Base-by-base conservation (phyloP, 805 yeast genomes). In the Candida hungchunana region DNA sequence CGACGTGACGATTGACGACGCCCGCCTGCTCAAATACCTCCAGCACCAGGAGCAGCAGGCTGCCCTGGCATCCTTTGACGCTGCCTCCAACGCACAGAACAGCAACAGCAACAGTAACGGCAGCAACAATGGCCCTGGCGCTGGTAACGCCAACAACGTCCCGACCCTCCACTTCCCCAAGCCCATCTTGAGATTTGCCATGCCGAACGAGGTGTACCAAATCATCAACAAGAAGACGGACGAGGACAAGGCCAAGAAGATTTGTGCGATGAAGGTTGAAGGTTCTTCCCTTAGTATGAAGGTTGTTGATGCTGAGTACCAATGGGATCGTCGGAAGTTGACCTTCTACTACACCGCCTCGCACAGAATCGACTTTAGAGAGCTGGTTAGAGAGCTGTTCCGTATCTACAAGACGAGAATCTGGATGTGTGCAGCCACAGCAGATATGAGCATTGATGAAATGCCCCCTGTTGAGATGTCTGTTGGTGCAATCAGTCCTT, bases 301-400 rank as follows among this genome's bases (percentile, higher is more conserved):
- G 45, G 72, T 84, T 34, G 69, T 83, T 47, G 85, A 82, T 55
- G 82, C 86, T 2, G 94, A 84, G 55, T 83, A 80, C 56, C 94
- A 84, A 59, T 82, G 80, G 60, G 94, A 84, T 56, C 72, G 84
- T 40, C 78, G 82, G 50, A 84, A 84, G 50, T 65, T 83, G 47
- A 83, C 82, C 7, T 79, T 83, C 47, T 83, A 82, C 58, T 81
- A 80, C 51, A 70, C 67, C 33, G 74, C 82, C 51, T 68, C 75
- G 32, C 80, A 79, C 50, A 64, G 93, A 50, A 75, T 82, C 41
- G 93, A 84, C 53, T 82, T 82, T 53, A 67, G 90, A 45, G 85
- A 78, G 36, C 65, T 82, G 54, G 82, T 82, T 36, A 75, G 82
- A 42, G 89, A 82, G 50, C 60, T 82, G 26, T 82, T 82, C 64